phyloP scores from a whole-genome alignment of 2,329 filamentous ascomycete species.

The Aureobasidium sp. region DNA sequence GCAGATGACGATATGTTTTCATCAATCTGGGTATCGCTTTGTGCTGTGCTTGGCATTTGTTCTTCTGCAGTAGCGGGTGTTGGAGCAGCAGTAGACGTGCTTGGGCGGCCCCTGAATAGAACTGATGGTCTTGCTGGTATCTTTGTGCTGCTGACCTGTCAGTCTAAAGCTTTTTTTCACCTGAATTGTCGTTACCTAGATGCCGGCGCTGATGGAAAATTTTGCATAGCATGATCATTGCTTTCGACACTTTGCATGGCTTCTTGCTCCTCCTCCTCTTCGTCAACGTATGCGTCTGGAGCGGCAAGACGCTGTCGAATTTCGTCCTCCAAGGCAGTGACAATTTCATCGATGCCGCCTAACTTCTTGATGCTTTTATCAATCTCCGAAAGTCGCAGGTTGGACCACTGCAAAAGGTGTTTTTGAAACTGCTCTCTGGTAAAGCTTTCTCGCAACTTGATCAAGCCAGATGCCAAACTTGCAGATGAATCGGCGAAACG shows the following conservation, averaged over 20 bases:
- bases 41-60: neutral
- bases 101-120: neutral
- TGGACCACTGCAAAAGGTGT: slow-evolving; percentile 41
- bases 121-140: neutral
- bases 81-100: neutral
- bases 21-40: neutral
- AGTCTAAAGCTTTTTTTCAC: neutral
- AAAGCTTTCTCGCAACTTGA: slow-evolving; percentile 28
- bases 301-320: slow-evolving; percentile 21
- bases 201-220: neutral
- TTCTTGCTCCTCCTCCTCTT: neutral
- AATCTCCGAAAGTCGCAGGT: slow-evolving; percentile 40
- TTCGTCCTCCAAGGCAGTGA: slow-evolving; percentile 26
- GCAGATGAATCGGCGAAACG: neutral
- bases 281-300: neutral
- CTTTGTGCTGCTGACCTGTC: neutral
- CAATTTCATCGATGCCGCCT: slow-evolving; percentile 39
- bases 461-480: neutral
- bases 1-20: neutral
- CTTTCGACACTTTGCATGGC: neutral
- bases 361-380: slow-evolving; percentile 34
- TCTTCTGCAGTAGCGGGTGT: neutral
- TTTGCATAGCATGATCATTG: neutral
- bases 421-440: slow-evolving; percentile 45
- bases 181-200: neutral